A percentile compares a stretch with the other conserved stretches of the same genome.
These are phyloP conservation scores for Hippophae gyantsensis DNA, from an alignment of 306 rosid species.

Conservation along the genomic window DNA sequence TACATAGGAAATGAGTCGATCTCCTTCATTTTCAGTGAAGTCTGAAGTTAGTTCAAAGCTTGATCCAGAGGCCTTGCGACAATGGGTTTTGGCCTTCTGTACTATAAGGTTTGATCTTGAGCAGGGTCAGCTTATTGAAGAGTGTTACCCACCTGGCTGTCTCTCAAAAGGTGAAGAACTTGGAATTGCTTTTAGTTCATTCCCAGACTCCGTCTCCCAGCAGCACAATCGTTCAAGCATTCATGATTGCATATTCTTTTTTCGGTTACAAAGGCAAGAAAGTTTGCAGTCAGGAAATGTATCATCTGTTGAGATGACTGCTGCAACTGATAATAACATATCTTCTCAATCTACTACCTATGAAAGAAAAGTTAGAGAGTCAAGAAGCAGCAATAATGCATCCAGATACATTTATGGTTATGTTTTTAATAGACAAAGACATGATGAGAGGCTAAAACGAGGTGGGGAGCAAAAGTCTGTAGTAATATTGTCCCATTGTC, in stretches of 20 bases:
- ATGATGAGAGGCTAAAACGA: constrained; percentile 83
- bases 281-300: constrained; percentile 28
- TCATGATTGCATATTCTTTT: constrained; percentile 85
- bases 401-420: constrained; percentile 74
- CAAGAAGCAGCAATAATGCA: constrained; percentile 23
- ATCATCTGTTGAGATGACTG: constrained; percentile 31
- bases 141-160: constrained; percentile 71
- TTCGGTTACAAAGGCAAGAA: constrained; percentile 46
- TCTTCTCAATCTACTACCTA: constrained; percentile 25
- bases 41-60: constrained; percentile 59
- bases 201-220: constrained; percentile 85
- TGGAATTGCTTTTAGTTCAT: constrained; percentile 70
- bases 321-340: constrained; percentile 31
- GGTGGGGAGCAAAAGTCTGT: constrained; percentile 99
- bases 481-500: constrained; percentile 62
- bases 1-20: constrained; percentile 59
- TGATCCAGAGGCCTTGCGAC: constrained; percentile 54
- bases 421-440: constrained; percentile 90
- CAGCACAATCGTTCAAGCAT: constrained; percentile 76
- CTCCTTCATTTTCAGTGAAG: constrained; percentile 60
- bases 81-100: constrained; percentile 78
- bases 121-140: constrained; percentile 91
- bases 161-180: constrained; percentile 78
- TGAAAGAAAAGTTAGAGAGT: constrained; percentile 22
- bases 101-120: constrained; percentile 81